These are phyloP conservation scores for Acanthamoeba sp. DNA, from an alignment of 208 protist species.

Conservation along the genomic window DNA sequence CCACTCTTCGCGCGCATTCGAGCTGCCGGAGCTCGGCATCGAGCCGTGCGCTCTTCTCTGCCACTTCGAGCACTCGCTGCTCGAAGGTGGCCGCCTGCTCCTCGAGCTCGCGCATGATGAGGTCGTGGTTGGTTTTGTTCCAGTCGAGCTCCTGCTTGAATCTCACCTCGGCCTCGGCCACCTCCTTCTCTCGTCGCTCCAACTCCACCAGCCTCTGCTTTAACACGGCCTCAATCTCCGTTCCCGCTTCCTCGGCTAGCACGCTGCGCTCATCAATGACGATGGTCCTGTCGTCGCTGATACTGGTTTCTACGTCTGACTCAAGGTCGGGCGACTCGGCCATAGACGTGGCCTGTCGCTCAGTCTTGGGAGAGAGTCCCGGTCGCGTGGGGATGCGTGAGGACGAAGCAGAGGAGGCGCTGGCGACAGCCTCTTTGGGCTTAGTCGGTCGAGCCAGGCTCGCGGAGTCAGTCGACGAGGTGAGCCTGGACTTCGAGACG, in stretches of 20 bases:
- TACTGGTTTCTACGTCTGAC: too few relatives aligned
- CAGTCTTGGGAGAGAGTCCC: too few relatives aligned
- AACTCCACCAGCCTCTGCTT: neutral
- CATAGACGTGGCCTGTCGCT: too few relatives aligned
- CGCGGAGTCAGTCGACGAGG: neutral
- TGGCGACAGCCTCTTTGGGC: too few relatives aligned
- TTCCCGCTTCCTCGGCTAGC: neutral
- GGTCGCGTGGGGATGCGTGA: neutral
- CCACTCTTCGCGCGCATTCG: neutral
- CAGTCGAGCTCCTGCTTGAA: conserved; percentile 19
- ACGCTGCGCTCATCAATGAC: too few relatives aligned
- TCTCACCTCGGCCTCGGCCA: neutral
- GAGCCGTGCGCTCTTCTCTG: conserved; percentile 9
- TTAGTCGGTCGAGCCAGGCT: too few relatives aligned
- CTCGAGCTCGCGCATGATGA: conserved; percentile 11
- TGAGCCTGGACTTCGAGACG: neutral
- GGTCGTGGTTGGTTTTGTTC: neutral
- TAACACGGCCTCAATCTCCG: neutral
- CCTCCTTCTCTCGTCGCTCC: conserved; percentile 17
- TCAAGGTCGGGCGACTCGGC: too few relatives aligned
- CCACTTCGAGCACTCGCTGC: neutral
- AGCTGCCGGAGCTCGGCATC: conserved; percentile 8
- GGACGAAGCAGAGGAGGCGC: neutral
- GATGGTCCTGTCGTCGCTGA: too few relatives aligned
- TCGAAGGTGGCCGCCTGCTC: neutral